A percentile compares a stretch with the other conserved stretches of the same genome.
phyloP scores from a whole-genome alignment of 2,329 filamentous ascomycete species.

The Colletotrichum acutatum region DNA sequence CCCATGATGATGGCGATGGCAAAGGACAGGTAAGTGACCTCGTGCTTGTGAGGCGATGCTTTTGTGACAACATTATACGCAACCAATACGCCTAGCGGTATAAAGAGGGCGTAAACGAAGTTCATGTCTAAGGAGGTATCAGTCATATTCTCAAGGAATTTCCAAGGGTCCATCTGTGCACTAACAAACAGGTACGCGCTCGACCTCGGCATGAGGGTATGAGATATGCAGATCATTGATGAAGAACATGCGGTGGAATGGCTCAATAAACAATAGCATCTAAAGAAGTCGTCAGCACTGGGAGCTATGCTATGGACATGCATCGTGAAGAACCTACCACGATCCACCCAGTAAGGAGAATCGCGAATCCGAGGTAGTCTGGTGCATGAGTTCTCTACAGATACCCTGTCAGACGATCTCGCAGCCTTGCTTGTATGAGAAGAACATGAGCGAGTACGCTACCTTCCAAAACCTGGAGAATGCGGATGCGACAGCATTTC shows the following conservation, averaged over 20 bases:
- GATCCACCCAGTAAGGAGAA: slow-evolving; percentile 76
- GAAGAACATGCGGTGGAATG: slow-evolving; percentile 95
- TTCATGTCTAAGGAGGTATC: slow-evolving; percentile 66
- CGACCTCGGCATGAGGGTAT: slow-evolving; percentile 85
- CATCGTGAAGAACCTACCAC: slow-evolving; percentile 55
- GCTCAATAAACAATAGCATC: slow-evolving; percentile 77
- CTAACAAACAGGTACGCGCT: slow-evolving; percentile 84
- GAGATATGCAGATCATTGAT: slow-evolving; percentile 86
- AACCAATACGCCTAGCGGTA: slow-evolving; percentile 76
- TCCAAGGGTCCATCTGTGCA: slow-evolving; percentile 33
- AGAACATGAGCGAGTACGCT: background rate
- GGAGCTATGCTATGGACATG: slow-evolving; percentile 37
- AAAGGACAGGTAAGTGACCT: slow-evolving; percentile 86
- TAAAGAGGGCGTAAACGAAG: slow-evolving; percentile 79
- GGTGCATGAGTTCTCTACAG: slow-evolving; percentile 82
- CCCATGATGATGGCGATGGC: slow-evolving; percentile 81
- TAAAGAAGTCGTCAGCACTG: slow-evolving; percentile 48
- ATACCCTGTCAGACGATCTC: slow-evolving; percentile 26
- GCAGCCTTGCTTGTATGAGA: slow-evolving; percentile 4
- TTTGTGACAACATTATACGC: slow-evolving; percentile 71
- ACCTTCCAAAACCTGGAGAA: slow-evolving; percentile 61
- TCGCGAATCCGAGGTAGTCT: slow-evolving; percentile 83
- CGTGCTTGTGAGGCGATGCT: slow-evolving; percentile 80
- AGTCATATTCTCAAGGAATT: background rate
- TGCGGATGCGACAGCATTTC: slow-evolving; percentile 42